Evolutionary conservation across 805 yeast species (phyloP).

Genomic region (Wickerhamiella galacta): DNA sequence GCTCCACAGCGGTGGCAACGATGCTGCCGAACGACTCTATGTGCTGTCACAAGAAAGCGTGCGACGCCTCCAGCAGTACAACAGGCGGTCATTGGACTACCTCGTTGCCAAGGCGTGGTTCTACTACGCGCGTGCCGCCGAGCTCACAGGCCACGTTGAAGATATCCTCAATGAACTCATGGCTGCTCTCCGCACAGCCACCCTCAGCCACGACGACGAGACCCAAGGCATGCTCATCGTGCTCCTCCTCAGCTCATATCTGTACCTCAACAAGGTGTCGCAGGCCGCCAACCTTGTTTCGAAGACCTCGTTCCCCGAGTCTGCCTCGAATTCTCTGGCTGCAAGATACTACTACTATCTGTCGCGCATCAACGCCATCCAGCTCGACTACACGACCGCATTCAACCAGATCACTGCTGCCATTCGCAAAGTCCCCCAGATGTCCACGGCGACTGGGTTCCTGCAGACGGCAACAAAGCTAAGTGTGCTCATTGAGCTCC

Average conservation of each 20-base stretch:
- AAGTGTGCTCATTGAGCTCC: slow-evolving; percentile 70
- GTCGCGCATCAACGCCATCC: slow-evolving; percentile 82
- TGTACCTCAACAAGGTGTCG: slow-evolving; percentile 60
- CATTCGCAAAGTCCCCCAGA: slow-evolving; percentile 89
- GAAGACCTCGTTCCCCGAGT: slow-evolving; percentile 74
- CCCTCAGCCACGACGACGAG: slow-evolving; percentile 82
- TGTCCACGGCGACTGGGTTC: slow-evolving; percentile 69
- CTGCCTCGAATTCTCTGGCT: slow-evolving; percentile 70
- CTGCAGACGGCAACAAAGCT: slow-evolving; percentile 79
- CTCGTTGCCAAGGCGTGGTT: slow-evolving; percentile 88
- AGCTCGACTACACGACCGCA: slow-evolving; percentile 81
- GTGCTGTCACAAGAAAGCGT: slow-evolving; percentile 23
- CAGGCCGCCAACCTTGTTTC: slow-evolving; percentile 82
- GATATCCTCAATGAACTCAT: slow-evolving; percentile 56
- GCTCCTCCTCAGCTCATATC: slow-evolving; percentile 65
- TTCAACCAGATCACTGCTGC: slow-evolving; percentile 87
- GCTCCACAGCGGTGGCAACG: slow-evolving; percentile 41
- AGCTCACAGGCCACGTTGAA: slow-evolving; percentile 33
- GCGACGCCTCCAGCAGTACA: slow-evolving; percentile 36
- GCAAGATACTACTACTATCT: slow-evolving; percentile 85
- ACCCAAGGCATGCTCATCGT: slow-evolving; percentile 79
- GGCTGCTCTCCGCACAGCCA: slow-evolving; percentile 66
- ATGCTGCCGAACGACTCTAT: slow-evolving; percentile 28
- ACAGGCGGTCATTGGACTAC: slow-evolving; percentile 71
- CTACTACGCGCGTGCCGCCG: slow-evolving; percentile 65